Evolutionary conservation across 2,329 filamentous ascomycete genomes (phyloP), one percentile per base, ranked within the genome.

Genomic region (Xylaria polymorpha): DNA sequence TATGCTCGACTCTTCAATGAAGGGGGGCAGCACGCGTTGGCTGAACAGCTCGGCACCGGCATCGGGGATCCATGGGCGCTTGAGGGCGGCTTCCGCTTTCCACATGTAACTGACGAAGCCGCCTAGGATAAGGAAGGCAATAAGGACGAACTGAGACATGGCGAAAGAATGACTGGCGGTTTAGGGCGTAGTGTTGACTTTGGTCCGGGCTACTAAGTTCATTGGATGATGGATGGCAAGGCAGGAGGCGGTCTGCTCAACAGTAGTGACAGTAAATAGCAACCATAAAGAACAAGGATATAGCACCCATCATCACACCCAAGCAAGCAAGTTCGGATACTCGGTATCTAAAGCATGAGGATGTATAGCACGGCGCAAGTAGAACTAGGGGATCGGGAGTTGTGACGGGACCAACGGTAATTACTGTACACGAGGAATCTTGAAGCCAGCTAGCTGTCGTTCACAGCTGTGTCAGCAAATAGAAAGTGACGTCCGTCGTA

Each of bases 41-140:
- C 81, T 80, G 75, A 89, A 88, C 20, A 80, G 79, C 32, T 78
- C 77, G 41, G 83, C 81, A 25, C 80, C 82, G 29, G 78, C 74
- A 74, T 88, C 86, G 0, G 86, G 86, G 5, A 79, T 76, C 86
- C 87, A 88, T 7, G 81, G 83, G 53, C 79, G 78, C 29, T 75
- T 72, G 55, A 86, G 78, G 15, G 80, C 79, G 5, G 81, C 80
- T 73, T 88, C 85, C 39, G 80, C 77, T 64, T 77, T 81, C 81
- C 82, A 85, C 48, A 84, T 69, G 73, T 84, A 84, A 67, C 82
- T 74, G 69, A 84, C 73, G 53, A 82, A 78, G 66, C 79, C 78
- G 41, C 81, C 81, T 15, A 80, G 69, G 20, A 84, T 58, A 59
- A 83, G 73, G 64, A 81, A 62, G 22, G 71, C 73, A 46, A 83